phyloP scores from a whole-genome alignment of 371 early-diverging fungal species.

The Mucor plumbeus region DNA sequence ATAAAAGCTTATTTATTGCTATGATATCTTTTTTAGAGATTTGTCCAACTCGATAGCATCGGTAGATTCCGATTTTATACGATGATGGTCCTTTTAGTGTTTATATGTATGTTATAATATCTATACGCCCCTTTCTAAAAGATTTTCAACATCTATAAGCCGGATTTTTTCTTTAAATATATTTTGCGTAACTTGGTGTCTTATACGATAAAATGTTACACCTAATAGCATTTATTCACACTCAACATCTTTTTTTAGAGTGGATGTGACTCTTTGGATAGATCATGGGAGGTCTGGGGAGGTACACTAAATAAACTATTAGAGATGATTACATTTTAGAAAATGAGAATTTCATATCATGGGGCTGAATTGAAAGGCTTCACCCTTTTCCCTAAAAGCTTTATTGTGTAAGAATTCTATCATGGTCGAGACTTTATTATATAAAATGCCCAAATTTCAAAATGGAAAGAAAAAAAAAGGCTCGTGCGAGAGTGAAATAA shows the following conservation, averaged over 20 bases:
- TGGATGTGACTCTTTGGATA: background rate
- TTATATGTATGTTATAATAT: background rate
- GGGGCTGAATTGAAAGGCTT: slow-evolving; percentile 7
- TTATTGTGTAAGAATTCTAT: background rate
- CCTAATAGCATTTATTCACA: slow-evolving; percentile 1
- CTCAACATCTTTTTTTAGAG: slow-evolving; percentile 9
- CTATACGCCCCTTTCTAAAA: background rate
- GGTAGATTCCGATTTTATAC: background rate
- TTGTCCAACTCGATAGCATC: slow-evolving; percentile 1
- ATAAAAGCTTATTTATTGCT: background rate
- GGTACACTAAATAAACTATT: slow-evolving; percentile 3
- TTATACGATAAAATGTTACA: background rate
- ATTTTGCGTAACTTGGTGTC: slow-evolving; percentile 3
- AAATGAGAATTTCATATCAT: background rate
- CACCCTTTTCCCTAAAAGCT: background rate
- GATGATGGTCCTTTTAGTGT: background rate
- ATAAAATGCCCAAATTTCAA: background rate
- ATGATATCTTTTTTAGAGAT: slow-evolving; percentile 1
- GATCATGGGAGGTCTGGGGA: slow-evolving; percentile 3
- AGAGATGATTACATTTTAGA: background rate
- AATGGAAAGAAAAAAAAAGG: slow-evolving; percentile 6
- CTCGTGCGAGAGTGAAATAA: background rate
- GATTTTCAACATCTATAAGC: background rate
- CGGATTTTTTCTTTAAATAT: background rate
- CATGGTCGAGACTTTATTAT: background rate